phyloP scores from a whole-genome alignment of 305 asterid species.

The Plantago coronopus region DNA sequence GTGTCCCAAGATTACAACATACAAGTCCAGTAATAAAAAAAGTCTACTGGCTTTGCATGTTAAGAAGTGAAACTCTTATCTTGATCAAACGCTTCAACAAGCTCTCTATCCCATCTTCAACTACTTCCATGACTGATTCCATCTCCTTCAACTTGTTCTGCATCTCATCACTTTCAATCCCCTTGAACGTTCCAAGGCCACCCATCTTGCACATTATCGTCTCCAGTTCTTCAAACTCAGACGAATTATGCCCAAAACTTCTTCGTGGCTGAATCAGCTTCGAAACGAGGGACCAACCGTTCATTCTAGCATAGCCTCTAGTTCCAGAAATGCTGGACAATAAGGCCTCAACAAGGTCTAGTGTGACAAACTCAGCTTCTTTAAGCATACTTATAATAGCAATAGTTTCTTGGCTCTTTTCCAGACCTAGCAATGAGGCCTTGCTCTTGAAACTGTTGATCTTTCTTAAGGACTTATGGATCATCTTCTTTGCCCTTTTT shows the following conservation, averaged over 20 bases:
- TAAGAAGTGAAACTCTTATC: conserved; percentile 40
- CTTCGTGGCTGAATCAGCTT: conserved; percentile 24
- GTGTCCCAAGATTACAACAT: conserved; percentile 9
- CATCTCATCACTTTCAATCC: conserved; percentile 19
- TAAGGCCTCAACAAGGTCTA: conserved; percentile 29
- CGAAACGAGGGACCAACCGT: conserved; percentile 33
- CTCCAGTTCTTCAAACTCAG: conserved; percentile 30
- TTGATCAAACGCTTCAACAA: conserved; percentile 37
- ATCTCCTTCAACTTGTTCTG: conserved; percentile 27
- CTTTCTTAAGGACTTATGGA: conserved; percentile 23
- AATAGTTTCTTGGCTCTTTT: conserved; percentile 29
- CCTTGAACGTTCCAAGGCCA: conserved; percentile 16
- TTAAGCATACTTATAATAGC: conserved; percentile 31
- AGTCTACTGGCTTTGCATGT: conserved; percentile 30
- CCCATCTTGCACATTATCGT: conserved; percentile 22
- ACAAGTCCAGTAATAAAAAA: neutral
- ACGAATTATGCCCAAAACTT: neutral
- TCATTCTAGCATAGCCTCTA: conserved; percentile 13
- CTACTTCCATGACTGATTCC: conserved; percentile 23
- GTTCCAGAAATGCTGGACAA: conserved; percentile 25
- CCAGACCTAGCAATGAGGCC: conserved; percentile 16
- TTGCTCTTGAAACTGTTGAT: conserved; percentile 22
- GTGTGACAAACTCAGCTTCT: conserved; percentile 31
- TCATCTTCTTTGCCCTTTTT: conserved; percentile 31
- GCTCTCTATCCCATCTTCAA: conserved; percentile 29